Evolutionary conservation across 2,329 filamentous ascomycete genomes (phyloP).

Genomic region (Calonectria pauciramosa): DNA sequence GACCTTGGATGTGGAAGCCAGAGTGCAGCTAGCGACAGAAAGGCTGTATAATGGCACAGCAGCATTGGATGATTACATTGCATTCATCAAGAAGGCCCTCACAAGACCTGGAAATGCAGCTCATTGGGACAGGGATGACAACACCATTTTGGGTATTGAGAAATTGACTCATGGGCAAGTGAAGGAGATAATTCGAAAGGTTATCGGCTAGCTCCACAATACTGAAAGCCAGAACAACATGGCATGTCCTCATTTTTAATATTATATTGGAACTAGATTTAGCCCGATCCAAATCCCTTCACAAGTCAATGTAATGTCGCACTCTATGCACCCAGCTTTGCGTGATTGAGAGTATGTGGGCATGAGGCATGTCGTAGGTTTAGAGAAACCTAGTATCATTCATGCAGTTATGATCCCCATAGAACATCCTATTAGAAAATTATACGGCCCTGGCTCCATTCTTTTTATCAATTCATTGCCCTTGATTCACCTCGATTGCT

Average conservation of each 20-base stretch:
- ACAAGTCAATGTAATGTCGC: too few relatives aligned
- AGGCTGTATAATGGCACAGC: background rate
- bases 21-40: background rate
- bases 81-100: background rate
- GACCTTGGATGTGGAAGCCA: background rate
- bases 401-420: too few relatives aligned
- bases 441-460: too few relatives aligned
- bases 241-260: background rate
- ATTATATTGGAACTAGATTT: background rate
- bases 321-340: too few relatives aligned
- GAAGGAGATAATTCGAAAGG: background rate
- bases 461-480: too few relatives aligned
- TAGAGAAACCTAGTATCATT: too few relatives aligned
- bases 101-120: background rate
- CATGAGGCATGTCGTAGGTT: too few relatives aligned
- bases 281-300: background rate
- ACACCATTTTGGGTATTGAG: background rate
- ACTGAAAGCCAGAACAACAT: too few relatives aligned
- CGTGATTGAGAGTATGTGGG: too few relatives aligned
- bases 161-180: background rate
- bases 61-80: background rate
- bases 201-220: background rate
- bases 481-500: too few relatives aligned
- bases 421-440: too few relatives aligned
- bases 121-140: background rate